Conservation (phyloP, 1,284 basidiomycete genomes). For the Porogramme epimiltina region DNA sequence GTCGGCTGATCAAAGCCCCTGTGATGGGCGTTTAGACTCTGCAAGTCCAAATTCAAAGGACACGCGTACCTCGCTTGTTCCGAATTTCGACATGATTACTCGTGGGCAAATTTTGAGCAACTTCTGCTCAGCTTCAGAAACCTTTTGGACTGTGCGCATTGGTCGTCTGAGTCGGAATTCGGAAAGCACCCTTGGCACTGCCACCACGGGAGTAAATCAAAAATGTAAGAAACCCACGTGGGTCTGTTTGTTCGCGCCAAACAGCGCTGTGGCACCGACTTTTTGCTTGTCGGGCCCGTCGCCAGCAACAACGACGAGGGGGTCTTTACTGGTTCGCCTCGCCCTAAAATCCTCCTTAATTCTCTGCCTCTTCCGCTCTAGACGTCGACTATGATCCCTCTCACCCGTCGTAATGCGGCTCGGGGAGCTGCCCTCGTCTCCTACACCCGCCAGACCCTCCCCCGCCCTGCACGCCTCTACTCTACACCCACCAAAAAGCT, state of each 20-base stretch:
- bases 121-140: too few relatives aligned
- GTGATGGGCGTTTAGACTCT: too few relatives aligned
- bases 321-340: conserved; percentile 20
- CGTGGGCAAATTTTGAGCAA: too few relatives aligned
- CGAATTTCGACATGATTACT: too few relatives aligned
- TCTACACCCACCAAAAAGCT: conserved; percentile 57
- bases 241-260: not conserved
- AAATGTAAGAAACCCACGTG: not conserved
- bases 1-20: too few relatives aligned
- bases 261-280: not conserved
- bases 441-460: conserved; percentile 65
- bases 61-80: too few relatives aligned
- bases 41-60: too few relatives aligned
- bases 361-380: not conserved
- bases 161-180: too few relatives aligned
- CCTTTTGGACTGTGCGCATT: too few relatives aligned
- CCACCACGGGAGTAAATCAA: too few relatives aligned
- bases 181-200: too few relatives aligned
- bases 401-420: conserved; percentile 39
- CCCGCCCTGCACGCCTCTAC: conserved; percentile 67
- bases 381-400: conserved; percentile 31
- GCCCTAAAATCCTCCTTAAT: not conserved
- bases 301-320: not conserved
- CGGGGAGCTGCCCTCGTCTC: conserved; percentile 50
- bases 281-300: not conserved